phyloP scores from a whole-genome alignment of 495 filamentous ascomycete genomes.

The Neurospora sp. region DNA sequence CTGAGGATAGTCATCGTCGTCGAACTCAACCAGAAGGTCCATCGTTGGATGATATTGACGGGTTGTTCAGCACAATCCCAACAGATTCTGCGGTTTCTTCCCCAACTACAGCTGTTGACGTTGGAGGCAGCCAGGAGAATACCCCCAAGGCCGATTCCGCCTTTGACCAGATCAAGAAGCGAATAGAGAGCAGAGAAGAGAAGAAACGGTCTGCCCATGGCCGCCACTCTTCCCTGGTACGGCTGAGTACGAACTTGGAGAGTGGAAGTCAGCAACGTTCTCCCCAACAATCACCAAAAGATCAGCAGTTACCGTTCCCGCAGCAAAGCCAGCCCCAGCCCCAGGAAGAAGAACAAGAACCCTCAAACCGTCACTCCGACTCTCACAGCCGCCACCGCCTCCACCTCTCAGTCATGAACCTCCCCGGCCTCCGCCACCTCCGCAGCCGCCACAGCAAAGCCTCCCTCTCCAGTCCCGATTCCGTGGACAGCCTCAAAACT shows the following conservation, averaged over 20 bases:
- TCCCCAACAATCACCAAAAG: background rate
- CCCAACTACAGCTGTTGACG: background rate
- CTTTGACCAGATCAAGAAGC: background rate
- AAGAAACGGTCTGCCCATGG: background rate
- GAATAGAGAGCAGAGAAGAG: background rate
- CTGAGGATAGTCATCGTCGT: background rate
- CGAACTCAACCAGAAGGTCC: background rate
- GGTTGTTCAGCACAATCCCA: background rate
- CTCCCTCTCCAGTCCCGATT: background rate
- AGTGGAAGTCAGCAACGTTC: background rate
- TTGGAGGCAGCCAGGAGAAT: background rate
- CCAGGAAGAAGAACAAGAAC: background rate
- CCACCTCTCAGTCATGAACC: background rate
- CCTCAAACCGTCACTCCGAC: background rate
- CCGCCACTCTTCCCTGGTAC: background rate
- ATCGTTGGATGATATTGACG: background rate
- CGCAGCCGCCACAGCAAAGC: background rate
- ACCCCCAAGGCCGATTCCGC: background rate
- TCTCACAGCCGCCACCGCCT: background rate
- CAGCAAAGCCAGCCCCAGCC: background rate
- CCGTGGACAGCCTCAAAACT: background rate
- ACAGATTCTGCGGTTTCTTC: background rate
- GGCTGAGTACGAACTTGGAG: too few species aligned
- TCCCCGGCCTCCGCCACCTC: background rate
- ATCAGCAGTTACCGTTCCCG: background rate